Evolutionary conservation across 2,329 filamentous ascomycete species (phyloP).

Genomic region (Seiridium unicorne): DNA sequence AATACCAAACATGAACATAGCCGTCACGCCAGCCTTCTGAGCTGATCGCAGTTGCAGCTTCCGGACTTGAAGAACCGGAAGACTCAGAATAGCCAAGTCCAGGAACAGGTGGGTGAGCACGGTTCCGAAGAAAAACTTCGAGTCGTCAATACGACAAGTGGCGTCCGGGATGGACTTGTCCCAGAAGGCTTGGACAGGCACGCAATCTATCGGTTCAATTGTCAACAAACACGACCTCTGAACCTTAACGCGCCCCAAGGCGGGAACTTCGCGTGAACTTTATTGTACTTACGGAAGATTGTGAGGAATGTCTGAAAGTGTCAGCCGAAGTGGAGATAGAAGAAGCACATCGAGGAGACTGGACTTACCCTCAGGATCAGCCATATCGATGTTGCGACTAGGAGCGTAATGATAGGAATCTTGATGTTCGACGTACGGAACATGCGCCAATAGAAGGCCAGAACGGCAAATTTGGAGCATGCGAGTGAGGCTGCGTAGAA

Average conservation of each 20-base stretch:
- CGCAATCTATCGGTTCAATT: background rate
- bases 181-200: conserved; percentile 32
- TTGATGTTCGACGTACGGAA: conserved; percentile 7
- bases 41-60: conserved; percentile 23
- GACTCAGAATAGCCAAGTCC: conserved; percentile 28
- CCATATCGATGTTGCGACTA: background rate
- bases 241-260: background rate
- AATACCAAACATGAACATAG: conserved; percentile 26
- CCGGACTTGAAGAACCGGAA: conserved; percentile 29
- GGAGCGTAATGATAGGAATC: conserved; percentile 4
- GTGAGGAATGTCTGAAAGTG: background rate
- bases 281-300: conserved; percentile 3
- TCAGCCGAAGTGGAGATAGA: background rate
- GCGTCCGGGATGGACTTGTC: conserved; percentile 20
- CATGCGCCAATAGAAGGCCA: conserved; percentile 9
- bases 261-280: background rate
- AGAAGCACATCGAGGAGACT: background rate
- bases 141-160: conserved; percentile 27
- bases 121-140: conserved; percentile 30
- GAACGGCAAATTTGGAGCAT: conserved; percentile 5
- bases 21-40: conserved; percentile 26
- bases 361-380: conserved; percentile 3
- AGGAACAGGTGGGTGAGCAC: conserved; percentile 28
- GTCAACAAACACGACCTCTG: conserved; percentile 25
- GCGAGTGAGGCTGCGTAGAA: conserved; percentile 5